These are phyloP conservation scores for Ceratonia siliqua DNA, from an alignment of 306 rosid species.

Conservation along the genomic window DNA sequence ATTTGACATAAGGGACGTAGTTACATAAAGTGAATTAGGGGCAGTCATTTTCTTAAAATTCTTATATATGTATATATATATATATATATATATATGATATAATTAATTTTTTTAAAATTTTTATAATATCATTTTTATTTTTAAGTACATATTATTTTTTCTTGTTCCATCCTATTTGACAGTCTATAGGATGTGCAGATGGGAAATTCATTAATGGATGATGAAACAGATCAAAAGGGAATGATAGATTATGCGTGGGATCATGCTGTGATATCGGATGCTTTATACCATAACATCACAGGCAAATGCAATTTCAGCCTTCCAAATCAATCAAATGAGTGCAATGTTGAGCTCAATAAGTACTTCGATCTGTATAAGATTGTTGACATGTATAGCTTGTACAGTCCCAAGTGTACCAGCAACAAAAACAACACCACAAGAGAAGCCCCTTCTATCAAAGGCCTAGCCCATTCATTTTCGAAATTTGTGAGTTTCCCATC, in stretches of 20 bases:
- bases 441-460: neutral
- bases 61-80: too few relatives aligned
- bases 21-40: too few relatives aligned
- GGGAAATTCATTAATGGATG: constrained; percentile 56
- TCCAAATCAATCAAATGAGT: constrained; percentile 19
- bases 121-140: too few relatives aligned
- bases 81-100: too few relatives aligned
- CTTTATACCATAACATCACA: constrained; percentile 40
- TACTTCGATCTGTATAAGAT: constrained; percentile 37
- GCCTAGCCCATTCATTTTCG: constrained; percentile 15
- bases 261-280: constrained; percentile 59
- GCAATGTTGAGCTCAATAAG: constrained; percentile 35
- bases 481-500: constrained; percentile 37
- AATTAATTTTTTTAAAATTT: too few relatives aligned
- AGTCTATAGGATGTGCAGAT: constrained; percentile 37
- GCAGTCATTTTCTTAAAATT: too few relatives aligned
- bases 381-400: constrained; percentile 60
- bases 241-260: constrained; percentile 65
- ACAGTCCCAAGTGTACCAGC: constrained; percentile 48
- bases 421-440: constrained; percentile 20
- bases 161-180: too few relatives aligned
- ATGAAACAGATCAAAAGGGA: constrained; percentile 57
- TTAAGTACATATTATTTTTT: too few relatives aligned
- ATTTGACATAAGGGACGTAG: too few relatives aligned
- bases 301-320: constrained; percentile 41